Evolutionary conservation across 2,329 filamentous ascomycete species (phyloP).

Genomic region (Beauveria sp.): DNA sequence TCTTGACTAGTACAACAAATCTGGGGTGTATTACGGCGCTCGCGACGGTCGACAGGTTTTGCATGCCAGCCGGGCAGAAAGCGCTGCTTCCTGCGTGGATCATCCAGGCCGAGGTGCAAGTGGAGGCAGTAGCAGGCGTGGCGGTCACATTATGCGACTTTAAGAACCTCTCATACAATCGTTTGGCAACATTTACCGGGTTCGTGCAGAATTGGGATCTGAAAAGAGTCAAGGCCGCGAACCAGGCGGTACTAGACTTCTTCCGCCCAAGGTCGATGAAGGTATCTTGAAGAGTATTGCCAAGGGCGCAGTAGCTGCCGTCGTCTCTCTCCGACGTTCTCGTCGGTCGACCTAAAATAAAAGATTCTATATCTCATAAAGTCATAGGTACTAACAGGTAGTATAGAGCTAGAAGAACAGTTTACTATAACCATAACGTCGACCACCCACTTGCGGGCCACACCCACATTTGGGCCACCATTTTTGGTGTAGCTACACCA

Average conservation of each 20-base stretch:
- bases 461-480: too few relatives aligned
- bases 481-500: too few relatives aligned
- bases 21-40: neutral
- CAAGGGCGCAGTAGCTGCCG: neutral
- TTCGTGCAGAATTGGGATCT: neutral
- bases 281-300: neutral
- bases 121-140: neutral
- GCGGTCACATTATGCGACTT: neutral
- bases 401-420: too few relatives aligned
- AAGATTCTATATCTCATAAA: too few relatives aligned
- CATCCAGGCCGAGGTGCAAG: neutral
- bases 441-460: too few relatives aligned
- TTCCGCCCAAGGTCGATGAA: neutral
- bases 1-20: neutral
- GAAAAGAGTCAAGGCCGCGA: neutral
- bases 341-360: too few relatives aligned
- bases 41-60: neutral
- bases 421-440: too few relatives aligned
- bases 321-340: too few relatives aligned
- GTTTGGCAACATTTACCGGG: neutral
- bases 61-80: neutral
- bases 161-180: neutral
- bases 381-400: too few relatives aligned
- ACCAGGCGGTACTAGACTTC: neutral
- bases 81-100: neutral